Base-by-base conservation (phyloP, 2,329 filamentous ascomycete genomes). In the Aspergillus persii region DNA sequence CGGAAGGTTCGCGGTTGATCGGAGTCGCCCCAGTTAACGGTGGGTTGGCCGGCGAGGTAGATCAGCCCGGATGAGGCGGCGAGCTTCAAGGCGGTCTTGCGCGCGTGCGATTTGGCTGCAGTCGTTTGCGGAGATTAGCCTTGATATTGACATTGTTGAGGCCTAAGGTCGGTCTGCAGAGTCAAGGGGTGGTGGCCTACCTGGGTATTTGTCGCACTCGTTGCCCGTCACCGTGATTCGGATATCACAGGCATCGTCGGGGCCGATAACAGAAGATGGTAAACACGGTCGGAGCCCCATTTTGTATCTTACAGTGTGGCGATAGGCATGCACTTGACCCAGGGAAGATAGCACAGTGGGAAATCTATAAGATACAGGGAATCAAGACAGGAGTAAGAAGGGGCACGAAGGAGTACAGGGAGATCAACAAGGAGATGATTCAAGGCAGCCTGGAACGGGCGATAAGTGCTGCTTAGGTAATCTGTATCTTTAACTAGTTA, bases 1-100 rank as follows among this genome's bases (percentile, higher is more conserved):
- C 85, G 79, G 65, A 87, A 87, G 5, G 79, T 76, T 23, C 77
- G 77, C 57, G 77, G 74, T 76, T 85, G 81, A 61, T 88, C 86
- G 30, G 84, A 86, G 66, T 88, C 85, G 59, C 84, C 82, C 63
- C 80, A 80, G 55, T 79, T 77, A 48, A 77, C 71, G 4, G 79
- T 79, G 3, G 79, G 76, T 53, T 81, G 76, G 27, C 84, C 84
- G 36, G 77, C 76, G 26, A 88, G 79, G 66, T 85, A 86, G 53
- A 88, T 82, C 55, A 87, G 71, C 29, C 85, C 83, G 48, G 76
- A 63, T 15, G 74, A 71, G 48, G 72, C 66, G 11, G 72, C 70
- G 47, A 83, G 74, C 53, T 77, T 72, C 47, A 71, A 70, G 47
- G 79, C 79, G 33, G 81, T 79, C 51, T 73, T 74, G 57, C 74